Percentiles rank a stretch among this genome's conserved stretches.
Conservation (phyloP, 2,329 filamentous ascomycete genomes). For the Biscogniauxia sp. region DNA sequence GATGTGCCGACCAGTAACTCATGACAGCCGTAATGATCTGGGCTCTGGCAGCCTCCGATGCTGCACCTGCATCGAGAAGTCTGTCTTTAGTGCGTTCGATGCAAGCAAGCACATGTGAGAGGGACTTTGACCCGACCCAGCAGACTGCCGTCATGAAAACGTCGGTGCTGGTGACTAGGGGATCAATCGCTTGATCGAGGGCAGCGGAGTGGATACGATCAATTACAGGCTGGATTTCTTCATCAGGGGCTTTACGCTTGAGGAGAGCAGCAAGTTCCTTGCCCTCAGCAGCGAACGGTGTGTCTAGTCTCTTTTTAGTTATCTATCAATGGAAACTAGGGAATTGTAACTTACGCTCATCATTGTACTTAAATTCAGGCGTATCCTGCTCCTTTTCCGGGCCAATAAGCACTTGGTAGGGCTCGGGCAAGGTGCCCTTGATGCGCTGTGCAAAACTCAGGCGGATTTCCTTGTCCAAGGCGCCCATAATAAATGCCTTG, state of each 20-base stretch:
- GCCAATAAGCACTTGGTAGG: constrained; percentile 77
- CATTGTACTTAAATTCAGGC: constrained; percentile 89
- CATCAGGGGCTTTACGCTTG: constrained; percentile 78
- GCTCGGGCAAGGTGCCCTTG: constrained; percentile 83
- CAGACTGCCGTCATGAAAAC: constrained; percentile 92
- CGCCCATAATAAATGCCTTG: constrained; percentile 89
- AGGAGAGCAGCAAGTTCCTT: constrained; percentile 76
- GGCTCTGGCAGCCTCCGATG: constrained; percentile 71
- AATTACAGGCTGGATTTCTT: constrained; percentile 81
- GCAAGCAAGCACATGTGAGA: constrained; percentile 92
- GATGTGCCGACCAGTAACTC: constrained; percentile 89
- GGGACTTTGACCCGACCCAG: constrained; percentile 89
- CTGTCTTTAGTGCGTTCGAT: constrained; percentile 94
- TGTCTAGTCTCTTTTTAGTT: constrained; percentile 47
- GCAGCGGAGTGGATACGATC: constrained; percentile 80
- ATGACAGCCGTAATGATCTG: constrained; percentile 92
- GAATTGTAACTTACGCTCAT: constrained; percentile 60
- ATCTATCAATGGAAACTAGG: constrained; percentile 3
- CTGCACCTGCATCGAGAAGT: constrained; percentile 73
- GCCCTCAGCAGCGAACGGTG: constrained; percentile 82
- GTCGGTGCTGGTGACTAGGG: constrained; percentile 83
- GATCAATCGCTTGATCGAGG: constrained; percentile 67
- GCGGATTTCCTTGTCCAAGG: constrained; percentile 93
- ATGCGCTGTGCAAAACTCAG: constrained; percentile 95
- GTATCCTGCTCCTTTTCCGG: constrained; percentile 90